Evolutionary conservation across 2,329 filamentous ascomycete species (phyloP), one percentile per base, ranked within the genome.

Genomic region (Paraphaeosphaeria minitans): DNA sequence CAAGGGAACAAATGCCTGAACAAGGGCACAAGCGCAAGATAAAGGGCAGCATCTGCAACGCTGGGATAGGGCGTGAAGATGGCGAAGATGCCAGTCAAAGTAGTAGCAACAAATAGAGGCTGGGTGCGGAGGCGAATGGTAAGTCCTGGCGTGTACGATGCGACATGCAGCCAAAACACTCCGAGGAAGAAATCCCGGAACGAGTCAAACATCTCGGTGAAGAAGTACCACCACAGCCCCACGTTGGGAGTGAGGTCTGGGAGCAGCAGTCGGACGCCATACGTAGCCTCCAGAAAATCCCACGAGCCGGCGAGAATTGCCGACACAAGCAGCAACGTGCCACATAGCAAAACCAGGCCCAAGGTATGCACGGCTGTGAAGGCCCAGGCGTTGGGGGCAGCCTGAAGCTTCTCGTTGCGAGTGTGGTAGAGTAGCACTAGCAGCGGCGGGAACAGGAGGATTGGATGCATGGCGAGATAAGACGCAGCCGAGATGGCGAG

Each of bases 181-280:
- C 91, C 95, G 3, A 99, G 85, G 83, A 98, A 99, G 83, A 99
- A 99, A 67, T 90, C 89, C 41, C 95, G 87, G 84, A 99, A 99
- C 0, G 93, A 94, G 79, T 99, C 95, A 75, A 99, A 99, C 88
- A 99, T 99, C 75, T 99, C 94, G 66, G 96, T 96, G 75, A 99
- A 98, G 80, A 99, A 99, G 79, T 99, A 99, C 95, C 95, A 99
- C 95, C 95, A 99, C 1, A 99, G 83, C 1, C 95, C 95, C 31
- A 96, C 90, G 66, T 98, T 99, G 13, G 95, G 95, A 0, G 94
- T 96, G 42, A 99, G 83, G 73, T 99, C 95, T 9, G 93, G 92
- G 2, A 99, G 85, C 0, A 95, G 87, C 39, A 99, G 84, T 68
- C 97, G 93, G 48, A 96, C 92, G 66, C 94, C 93, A 77, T 99